Base-by-base conservation (phyloP, 2,329 filamentous ascomycete genomes). In the Pseudopyrenochaeta lycopersici region DNA sequence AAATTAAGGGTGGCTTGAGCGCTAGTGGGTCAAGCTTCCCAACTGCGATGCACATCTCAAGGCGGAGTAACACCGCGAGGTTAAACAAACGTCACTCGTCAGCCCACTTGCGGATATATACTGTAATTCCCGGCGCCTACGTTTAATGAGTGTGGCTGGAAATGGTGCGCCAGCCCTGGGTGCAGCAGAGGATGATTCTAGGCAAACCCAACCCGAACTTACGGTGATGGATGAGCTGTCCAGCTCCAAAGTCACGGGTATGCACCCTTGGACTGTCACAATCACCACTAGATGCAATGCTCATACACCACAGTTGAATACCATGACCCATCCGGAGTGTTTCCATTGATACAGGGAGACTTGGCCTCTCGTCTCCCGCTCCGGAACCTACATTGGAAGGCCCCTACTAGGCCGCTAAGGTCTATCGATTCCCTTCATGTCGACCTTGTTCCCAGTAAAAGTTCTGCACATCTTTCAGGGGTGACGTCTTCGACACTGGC, bases 321-420 rank as follows among this genome's bases (percentile, higher is more conserved):
- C 80, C 92, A 90, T 80, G 95, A 99, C 79, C 94, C 95, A 47
- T 90, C 91, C 73, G 89, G 90, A 68, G 85, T 98, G 60, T 98
- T 94, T 78, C 88, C 91, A 54, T 84, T 94, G 46, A 81, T 98
- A 38, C 88, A 90, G 10, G 87, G 91, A 2, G 88, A 93, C 52
- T 82, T 99, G 52, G 82, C 90, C 35, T 83, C 90, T 36, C 89
- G 91, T 49, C 83, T 98, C 0, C 95, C 95, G 30, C 83, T 99
- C 32, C 90, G 88, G 60, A 96, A 98, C 70, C 86, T 99, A 40
- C 92, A 98, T 72, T 99, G 95, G 95, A 96, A 98, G 76, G 97
- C 95, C 12, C 91, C 96, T 56, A 89, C 90, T 23, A 90, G 95
- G 0, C 95, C 95, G 2, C 80, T 98, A 31, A 90, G 95, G 62